Evolutionary conservation across 1,139 yeast species (phyloP), one percentile per base, ranked within the genome.

Genomic region (Kluyveromyces sp.): DNA sequence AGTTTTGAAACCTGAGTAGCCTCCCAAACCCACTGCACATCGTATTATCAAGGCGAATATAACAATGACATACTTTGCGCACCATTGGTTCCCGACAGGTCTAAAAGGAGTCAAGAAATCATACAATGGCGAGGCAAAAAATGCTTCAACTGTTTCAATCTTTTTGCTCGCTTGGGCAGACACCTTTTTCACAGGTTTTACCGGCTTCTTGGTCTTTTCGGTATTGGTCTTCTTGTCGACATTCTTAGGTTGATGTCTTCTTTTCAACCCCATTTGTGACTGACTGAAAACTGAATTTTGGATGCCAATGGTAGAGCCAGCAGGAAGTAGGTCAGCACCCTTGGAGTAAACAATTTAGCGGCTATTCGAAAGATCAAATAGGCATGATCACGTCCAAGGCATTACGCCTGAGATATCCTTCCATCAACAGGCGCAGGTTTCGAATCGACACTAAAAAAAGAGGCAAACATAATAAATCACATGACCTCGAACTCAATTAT

Each of bases 21-120:
- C 75, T 0, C 97, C 98, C 38, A 89, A 69, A 0, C 96, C 96
- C 15, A 92, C 82, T 0, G 95, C 95, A 40, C 87, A 75, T 52
- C 95, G 71, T 3, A 89, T 72, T 16, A 92, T 76, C 7, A 88
- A 65, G 1, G 94, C 88, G 48, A 85, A 77, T 44, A 86, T 69
- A 2, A 88, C 74, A 28, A 87, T 76, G 36, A 86, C 77, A 59
- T 86, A 85, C 47, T 94, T 69, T 0, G 94, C 92, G 2, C 85
- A 81, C 95, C 96, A 86, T 69, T 87, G 96, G 55, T 83, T 83
- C 18, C 84, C 87, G 0, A 92, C 89, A 19, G 78, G 73, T 46
- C 71, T 69, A 56, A 80, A 78, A 1, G 83, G 83, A 7, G 71
- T 67, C n/a, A 80, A 61, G 50, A 80, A 77, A 54, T 74, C 80